These are phyloP conservation scores for Verticillium dahliae DNA, from an alignment of 2,329 filamentous ascomycete genomes.

Conservation along the genomic window DNA sequence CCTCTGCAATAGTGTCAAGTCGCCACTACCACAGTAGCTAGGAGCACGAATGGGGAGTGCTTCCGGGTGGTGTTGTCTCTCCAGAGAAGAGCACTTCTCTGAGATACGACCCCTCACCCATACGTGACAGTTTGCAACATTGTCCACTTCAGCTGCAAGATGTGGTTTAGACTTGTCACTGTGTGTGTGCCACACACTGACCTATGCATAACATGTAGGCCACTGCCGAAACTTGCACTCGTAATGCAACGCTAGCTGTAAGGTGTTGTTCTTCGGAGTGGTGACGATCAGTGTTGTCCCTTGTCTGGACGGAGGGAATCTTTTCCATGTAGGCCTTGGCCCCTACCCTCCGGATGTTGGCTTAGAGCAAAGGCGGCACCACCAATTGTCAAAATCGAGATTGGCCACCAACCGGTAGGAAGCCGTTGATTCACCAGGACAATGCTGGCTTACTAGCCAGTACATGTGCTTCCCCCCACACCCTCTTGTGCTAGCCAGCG, in stretches of 20 bases:
- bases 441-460: neutral
- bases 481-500: neutral
- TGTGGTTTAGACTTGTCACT: neutral
- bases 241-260: neutral
- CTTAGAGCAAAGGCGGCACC: neutral
- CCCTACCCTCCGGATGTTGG: neutral
- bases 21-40: neutral
- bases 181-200: neutral
- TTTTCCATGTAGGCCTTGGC: no score
- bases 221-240: slow-evolving; percentile 2
- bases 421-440: neutral
- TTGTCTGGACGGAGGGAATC: neutral
- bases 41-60: neutral
- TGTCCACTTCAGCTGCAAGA: neutral
- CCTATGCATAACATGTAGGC: neutral
- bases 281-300: neutral
- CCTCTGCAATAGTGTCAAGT: neutral
- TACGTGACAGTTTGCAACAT: neutral
- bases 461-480: neutral
- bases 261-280: neutral
- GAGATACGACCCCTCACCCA: neutral
- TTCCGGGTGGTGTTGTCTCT: neutral
- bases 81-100: neutral
- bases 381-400: neutral
- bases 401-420: slow-evolving; percentile 2